These are phyloP conservation scores for Glaciozyma martinii DNA, from an alignment of 768 basidiomycete genomes.

Conservation along the genomic window DNA sequence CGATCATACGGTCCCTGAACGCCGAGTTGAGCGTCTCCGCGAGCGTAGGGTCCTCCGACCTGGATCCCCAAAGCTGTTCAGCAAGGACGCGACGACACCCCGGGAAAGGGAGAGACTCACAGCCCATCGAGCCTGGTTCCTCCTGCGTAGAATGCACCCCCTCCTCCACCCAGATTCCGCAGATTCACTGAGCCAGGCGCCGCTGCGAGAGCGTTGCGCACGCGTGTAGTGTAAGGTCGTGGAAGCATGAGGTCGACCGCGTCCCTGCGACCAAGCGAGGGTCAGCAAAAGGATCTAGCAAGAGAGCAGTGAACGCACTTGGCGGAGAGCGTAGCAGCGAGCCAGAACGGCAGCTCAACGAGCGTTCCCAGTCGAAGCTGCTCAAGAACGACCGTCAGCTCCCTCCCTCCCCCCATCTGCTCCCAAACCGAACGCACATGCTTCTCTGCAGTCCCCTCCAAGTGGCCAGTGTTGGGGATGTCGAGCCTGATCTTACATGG, in stretches of 20 bases:
- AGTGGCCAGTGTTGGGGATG: conserved; percentile 32
- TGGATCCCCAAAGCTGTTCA: not conserved
- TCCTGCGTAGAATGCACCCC: conserved; percentile 32
- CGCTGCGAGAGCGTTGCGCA: conserved; percentile 33
- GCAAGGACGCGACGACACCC: not conserved
- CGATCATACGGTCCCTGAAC: conserved; percentile 28
- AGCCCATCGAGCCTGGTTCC: conserved; percentile 23
- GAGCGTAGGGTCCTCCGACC: conserved; percentile 28
- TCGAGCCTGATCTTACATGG: conserved; percentile 30
- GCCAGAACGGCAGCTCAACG: conserved; percentile 35
- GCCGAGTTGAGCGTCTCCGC: conserved; percentile 21
- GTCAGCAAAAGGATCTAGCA: too few relatives aligned
- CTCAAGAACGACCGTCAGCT: not conserved
- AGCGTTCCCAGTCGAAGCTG: conserved; percentile 29
- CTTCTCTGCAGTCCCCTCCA: conserved; percentile 33
- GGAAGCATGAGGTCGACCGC: conserved; percentile 30
- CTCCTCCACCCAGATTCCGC: conserved; percentile 35
- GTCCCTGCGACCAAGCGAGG: conserved; percentile 20
- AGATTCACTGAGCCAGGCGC: conserved; percentile 32
- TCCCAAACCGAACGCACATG: conserved; percentile 22
- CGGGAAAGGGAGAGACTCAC: conserved; percentile 12
- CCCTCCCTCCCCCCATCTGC: not conserved
- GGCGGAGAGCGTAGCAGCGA: conserved; percentile 28
- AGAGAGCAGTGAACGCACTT: not conserved
- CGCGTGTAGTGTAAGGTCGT: conserved; percentile 26